A percentile compares a stretch with the other conserved stretches of the same genome.
Evolutionary conservation across 1,284 basidiomycete genomes (phyloP).

Genomic region (Tylopilus sp.): DNA sequence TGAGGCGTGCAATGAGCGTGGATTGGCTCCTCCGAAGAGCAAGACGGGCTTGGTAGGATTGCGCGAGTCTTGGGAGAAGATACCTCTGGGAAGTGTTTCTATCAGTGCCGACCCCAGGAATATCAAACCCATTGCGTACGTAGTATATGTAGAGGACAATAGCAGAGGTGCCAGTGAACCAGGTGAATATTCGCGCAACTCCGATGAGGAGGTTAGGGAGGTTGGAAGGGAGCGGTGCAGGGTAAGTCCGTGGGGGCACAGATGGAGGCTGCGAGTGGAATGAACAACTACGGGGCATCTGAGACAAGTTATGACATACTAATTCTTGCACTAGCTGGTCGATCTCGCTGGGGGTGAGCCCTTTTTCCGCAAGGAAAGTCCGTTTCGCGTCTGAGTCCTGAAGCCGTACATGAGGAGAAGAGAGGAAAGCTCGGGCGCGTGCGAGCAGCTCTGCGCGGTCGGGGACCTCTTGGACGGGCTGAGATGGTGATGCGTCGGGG

Average conservation of each 20-base stretch:
- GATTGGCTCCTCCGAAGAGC: slow-evolving; percentile 59
- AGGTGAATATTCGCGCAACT: slow-evolving; percentile 57
- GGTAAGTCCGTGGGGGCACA: slow-evolving; percentile 70
- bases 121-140: slow-evolving; percentile 37
- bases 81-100: slow-evolving; percentile 45
- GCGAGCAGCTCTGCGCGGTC: slow-evolving; percentile 47
- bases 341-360: slow-evolving; percentile 59
- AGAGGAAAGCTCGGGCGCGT: slow-evolving; percentile 60
- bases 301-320: slow-evolving; percentile 35
- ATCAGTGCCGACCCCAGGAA: slow-evolving; percentile 7
- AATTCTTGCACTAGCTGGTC: slow-evolving; percentile 53
- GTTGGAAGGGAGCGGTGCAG: slow-evolving; percentile 64
- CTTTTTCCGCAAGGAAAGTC: slow-evolving; percentile 68
- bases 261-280: slow-evolving; percentile 42
- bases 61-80: slow-evolving; percentile 60
- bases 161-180: slow-evolving; percentile 63
- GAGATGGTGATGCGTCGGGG: background rate
- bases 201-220: slow-evolving; percentile 62
- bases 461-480: background rate
- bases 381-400: slow-evolving; percentile 58
- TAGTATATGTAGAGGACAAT: slow-evolving; percentile 59
- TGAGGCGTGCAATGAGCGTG: slow-evolving; percentile 50
- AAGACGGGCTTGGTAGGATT: slow-evolving; percentile 55
- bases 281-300: slow-evolving; percentile 3
- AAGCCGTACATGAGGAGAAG: slow-evolving; percentile 58